Percentiles rank a stretch among this genome's conserved stretches.
Conservation (phyloP, 2,329 filamentous ascomycete genomes). For the Rachicladosporium sp. region DNA sequence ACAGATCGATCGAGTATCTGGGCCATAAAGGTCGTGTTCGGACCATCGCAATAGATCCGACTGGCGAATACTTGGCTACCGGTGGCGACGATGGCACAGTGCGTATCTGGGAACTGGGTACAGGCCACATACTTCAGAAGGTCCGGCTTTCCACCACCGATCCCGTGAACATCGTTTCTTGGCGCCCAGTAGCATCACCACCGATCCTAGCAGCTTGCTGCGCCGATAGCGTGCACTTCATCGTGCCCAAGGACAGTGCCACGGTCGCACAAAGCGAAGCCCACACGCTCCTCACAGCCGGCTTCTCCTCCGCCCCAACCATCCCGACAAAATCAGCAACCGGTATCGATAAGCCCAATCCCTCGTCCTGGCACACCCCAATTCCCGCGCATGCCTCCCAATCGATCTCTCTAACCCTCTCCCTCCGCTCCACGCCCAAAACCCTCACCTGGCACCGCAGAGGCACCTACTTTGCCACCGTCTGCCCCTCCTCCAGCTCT, state of each 20-base stretch:
- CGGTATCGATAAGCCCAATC: conserved; percentile 53
- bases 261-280: conserved; percentile 54
- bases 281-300: conserved; percentile 33
- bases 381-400: conserved; percentile 59
- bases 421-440: conserved; percentile 58
- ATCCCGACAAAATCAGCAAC: conserved; percentile 40
- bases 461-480: conserved; percentile 87
- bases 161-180: conserved; percentile 73
- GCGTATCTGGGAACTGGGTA: conserved; percentile 76
- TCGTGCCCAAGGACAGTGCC: conserved; percentile 46
- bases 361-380: conserved; percentile 75
- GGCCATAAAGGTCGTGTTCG: conserved; percentile 84
- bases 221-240: conserved; percentile 75
- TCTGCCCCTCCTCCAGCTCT: conserved; percentile 66
- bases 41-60: conserved; percentile 71
- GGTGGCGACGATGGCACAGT: conserved; percentile 92
- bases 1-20: conserved; percentile 73
- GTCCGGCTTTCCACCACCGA: conserved; percentile 64
- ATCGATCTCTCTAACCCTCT: conserved; percentile 68
- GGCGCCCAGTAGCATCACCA: conserved; percentile 73
- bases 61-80: conserved; percentile 74
- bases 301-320: conserved; percentile 64
- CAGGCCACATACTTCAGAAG: conserved; percentile 78
- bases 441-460: conserved; percentile 86
- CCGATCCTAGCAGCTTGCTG: conserved; percentile 72